These are phyloP conservation scores for Ammopiptanthus mongolicus DNA, from an alignment of 306 rosid species.

Conservation along the genomic window DNA sequence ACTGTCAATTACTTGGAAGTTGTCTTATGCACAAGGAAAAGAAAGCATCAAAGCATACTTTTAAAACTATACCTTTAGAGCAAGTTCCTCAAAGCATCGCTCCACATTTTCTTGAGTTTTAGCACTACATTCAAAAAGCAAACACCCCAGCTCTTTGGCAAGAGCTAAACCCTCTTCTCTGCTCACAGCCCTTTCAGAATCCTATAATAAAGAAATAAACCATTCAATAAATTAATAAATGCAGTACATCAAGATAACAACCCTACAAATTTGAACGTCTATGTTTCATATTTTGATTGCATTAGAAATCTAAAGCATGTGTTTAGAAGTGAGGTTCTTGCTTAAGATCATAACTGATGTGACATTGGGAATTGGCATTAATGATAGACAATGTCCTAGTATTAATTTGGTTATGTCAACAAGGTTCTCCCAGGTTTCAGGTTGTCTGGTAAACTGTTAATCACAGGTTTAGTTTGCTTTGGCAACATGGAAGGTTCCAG, in stretches of 20 bases:
- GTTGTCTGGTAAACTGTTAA: no score
- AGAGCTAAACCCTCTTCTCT: conserved; percentile 88
- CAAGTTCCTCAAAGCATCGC: conserved; percentile 90
- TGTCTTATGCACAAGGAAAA: not conserved
- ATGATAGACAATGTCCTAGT: no score
- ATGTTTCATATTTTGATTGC: not conserved
- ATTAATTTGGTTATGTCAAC: no score
- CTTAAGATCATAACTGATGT: not conserved
- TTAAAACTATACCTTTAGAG: conserved; percentile 61
- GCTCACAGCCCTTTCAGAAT: conserved; percentile 81
- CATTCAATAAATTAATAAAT: not conserved
- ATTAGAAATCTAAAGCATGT: not conserved
- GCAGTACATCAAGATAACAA: not conserved
- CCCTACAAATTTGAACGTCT: not conserved
- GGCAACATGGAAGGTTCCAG: no score
- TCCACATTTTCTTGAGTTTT: conserved; percentile 88
- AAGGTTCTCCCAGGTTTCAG: no score
- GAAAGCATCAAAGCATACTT: not conserved
- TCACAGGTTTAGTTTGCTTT: no score
- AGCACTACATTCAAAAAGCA: conserved; percentile 90
- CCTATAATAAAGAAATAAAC: conserved; percentile 38
- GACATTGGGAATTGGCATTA: no score
- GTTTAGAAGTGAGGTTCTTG: not conserved
- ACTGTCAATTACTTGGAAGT: not conserved
- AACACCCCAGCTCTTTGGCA: conserved; percentile 77